Evolutionary conservation across 441 rosid species (phyloP), one percentile per base, ranked within the genome.

Genomic region (Populus hybrid): DNA sequence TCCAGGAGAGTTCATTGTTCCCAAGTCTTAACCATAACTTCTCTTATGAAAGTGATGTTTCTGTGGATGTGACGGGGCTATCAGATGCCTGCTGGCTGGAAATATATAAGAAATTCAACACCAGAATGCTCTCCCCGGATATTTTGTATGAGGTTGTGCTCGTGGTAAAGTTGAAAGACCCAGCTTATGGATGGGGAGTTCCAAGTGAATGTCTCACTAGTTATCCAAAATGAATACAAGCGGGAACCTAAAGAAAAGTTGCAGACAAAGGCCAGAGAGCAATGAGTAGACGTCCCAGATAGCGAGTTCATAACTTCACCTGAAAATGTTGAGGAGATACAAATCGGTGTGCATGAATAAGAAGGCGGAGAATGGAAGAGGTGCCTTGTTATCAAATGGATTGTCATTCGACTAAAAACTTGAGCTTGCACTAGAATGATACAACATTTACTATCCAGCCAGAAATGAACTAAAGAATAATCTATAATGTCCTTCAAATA

Each of bases 11-110:
- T 67, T 67, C n/a, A 10, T 24, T 67, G 1, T 67, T 26, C 16
- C 36, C 6, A 30, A 67, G 4, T 67, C 21, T 24, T 59, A 59
- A 59, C 65, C 70, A 67, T 11, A 18, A 42, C 14, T 36, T 78
- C n/a, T 50, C 6, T 23, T 69, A 76, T 67, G 73, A 80, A 80
- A 84, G 88, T 14, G 80, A 83, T 46, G 84, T 34, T 30, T 8
- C 0, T 23, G 73, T 88, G 20, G 87, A 90, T 26, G 86, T 80
- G 61, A 90, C 79, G 6, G 86, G 84, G 65, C 70, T 94, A 69
- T 20, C 85, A 63, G 14, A 81, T 3, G 97, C 90, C 23, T 90
- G 95, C 63, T 91, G 95, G 98, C 89, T 94, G 35, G 95, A 89
- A 26, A 81, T 80, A 36, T 65, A 77, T 2, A 90, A 84, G 5